Conservation (phyloP, 1,284 basidiomycete species). For the Puccinia triticina region DNA sequence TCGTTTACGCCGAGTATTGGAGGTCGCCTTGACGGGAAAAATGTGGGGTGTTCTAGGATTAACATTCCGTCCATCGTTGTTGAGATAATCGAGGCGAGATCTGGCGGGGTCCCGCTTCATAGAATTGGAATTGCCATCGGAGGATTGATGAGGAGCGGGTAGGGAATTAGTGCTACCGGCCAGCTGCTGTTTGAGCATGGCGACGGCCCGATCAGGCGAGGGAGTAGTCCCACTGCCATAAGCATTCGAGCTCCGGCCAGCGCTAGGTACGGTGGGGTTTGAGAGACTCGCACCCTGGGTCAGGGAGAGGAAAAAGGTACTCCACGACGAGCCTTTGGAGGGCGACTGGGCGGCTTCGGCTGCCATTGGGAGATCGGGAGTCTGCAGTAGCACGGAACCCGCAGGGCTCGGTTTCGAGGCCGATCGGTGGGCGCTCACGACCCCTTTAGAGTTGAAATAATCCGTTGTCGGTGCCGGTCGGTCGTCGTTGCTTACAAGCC, state of each 20-base stretch:
- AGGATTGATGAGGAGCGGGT: not conserved
- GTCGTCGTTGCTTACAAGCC: not conserved
- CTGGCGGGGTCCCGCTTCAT: not conserved
- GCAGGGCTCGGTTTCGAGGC: not conserved
- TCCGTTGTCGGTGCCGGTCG: slow-evolving; percentile 15
- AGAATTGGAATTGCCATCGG: not conserved
- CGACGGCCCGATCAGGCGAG: slow-evolving; percentile 39
- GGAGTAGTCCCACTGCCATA: slow-evolving; percentile 20
- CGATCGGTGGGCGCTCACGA: not conserved
- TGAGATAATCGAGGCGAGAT: slow-evolving; percentile 13
- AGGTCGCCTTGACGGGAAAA: not conserved
- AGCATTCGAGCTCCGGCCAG: not conserved
- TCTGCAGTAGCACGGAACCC: not conserved
- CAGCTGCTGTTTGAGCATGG: slow-evolving; percentile 41
- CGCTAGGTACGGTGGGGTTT: not conserved
- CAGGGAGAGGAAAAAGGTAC: slow-evolving; percentile 42
- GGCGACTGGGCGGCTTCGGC: slow-evolving; percentile 42
- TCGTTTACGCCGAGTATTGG: slow-evolving; percentile 2
- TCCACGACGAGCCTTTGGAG: slow-evolving; percentile 45
- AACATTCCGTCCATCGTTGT: not conserved
- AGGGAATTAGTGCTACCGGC: slow-evolving; percentile 7
- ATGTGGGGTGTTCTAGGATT: not conserved
- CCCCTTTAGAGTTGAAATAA: slow-evolving; percentile 46
- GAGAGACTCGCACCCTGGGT: slow-evolving; percentile 34
- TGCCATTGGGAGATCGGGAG: slow-evolving; percentile 12